A percentile compares a stretch with the other conserved stretches of the same genome.
Conservation (phyloP, 1,139 yeast genomes). For the Candida labiduridarum region DNA sequence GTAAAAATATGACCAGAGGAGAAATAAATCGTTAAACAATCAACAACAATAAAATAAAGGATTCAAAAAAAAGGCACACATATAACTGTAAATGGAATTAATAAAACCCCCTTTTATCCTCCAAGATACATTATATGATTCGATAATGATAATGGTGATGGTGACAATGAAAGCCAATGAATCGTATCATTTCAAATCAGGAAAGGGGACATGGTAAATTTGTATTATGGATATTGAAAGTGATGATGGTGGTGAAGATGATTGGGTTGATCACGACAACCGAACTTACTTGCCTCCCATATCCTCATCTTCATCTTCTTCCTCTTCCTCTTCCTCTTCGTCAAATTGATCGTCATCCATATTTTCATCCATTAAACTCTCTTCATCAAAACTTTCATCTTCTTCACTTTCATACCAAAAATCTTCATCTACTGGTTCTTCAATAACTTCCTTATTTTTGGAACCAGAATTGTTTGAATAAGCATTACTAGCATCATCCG, state of each 20-base stretch:
- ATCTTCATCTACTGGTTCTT: conserved; percentile 73
- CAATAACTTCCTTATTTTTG: conserved; percentile 50
- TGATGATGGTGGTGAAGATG: neutral
- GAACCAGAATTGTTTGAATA: conserved; percentile 48
- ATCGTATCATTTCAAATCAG: no score
- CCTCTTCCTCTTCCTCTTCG: conserved; percentile 58
- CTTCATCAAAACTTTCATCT: conserved; percentile 56
- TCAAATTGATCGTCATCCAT: conserved; percentile 60
- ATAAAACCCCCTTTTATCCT: neutral
- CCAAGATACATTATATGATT: neutral
- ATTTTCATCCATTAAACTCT: conserved; percentile 53
- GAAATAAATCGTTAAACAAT: neutral
- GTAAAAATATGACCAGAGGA: neutral
- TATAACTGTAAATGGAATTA: neutral
- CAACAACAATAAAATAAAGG: no score
- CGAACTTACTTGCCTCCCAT: conserved; percentile 28
- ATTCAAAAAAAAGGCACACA: neutral
- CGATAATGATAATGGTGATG: no score
- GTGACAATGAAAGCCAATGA: no score
- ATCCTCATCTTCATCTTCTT: conserved; percentile 41
- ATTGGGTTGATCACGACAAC: neutral
- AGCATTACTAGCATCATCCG: conserved; percentile 62
- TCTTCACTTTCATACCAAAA: conserved; percentile 81
- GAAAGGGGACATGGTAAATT: no score
- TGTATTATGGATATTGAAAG: no score